Percentiles rank a stretch among this genome's conserved stretches.
phyloP scores from a whole-genome alignment of 192 early-diverging fungal genomes.

The Backusella psychrophila region DNA sequence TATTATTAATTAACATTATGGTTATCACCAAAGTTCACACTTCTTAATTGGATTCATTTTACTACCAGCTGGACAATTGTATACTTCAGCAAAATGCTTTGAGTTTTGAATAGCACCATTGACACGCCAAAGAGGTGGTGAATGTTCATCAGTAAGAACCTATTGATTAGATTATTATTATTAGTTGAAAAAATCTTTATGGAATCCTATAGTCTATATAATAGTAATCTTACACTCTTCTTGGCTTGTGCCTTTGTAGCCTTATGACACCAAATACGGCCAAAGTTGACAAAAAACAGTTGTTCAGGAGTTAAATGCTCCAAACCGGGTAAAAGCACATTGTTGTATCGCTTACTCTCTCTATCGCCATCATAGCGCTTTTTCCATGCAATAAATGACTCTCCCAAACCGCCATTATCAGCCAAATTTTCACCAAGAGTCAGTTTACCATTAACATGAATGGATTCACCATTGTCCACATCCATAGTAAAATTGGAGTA shows the following conservation, averaged over 20 bases:
- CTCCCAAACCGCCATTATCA: slow-evolving; percentile 65
- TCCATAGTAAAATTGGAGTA: slow-evolving; percentile 54
- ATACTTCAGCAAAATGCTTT: slow-evolving; percentile 65
- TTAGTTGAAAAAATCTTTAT: background rate
- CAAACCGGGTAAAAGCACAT: slow-evolving; percentile 44
- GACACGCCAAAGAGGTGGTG: slow-evolving; percentile 62
- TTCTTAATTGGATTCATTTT: slow-evolving; percentile 72
- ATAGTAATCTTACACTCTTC: slow-evolving; percentile 35
- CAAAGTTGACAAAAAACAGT: slow-evolving; percentile 69
- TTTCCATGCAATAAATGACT: slow-evolving; percentile 37
- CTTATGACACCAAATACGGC: slow-evolving; percentile 63
- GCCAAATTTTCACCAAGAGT: slow-evolving; percentile 67
- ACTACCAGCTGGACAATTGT: slow-evolving; percentile 55
- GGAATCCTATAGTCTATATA: background rate
- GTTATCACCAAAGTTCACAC: slow-evolving; percentile 43
- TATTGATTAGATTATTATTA: slow-evolving; percentile 11
- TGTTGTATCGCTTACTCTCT: slow-evolving; percentile 17
- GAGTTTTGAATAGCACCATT: slow-evolving; percentile 69
- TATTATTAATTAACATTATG: background rate
- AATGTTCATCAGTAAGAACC: slow-evolving; percentile 68
- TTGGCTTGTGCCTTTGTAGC: slow-evolving; percentile 42
- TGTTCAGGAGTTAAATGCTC: slow-evolving; percentile 54
- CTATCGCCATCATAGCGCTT: slow-evolving; percentile 33
- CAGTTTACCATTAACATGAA: slow-evolving; percentile 55
- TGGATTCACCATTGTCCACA: slow-evolving; percentile 33